Evolutionary conservation across 2,329 filamentous ascomycete genomes (phyloP).

Genomic region (Rhexocercosporidium sp.): DNA sequence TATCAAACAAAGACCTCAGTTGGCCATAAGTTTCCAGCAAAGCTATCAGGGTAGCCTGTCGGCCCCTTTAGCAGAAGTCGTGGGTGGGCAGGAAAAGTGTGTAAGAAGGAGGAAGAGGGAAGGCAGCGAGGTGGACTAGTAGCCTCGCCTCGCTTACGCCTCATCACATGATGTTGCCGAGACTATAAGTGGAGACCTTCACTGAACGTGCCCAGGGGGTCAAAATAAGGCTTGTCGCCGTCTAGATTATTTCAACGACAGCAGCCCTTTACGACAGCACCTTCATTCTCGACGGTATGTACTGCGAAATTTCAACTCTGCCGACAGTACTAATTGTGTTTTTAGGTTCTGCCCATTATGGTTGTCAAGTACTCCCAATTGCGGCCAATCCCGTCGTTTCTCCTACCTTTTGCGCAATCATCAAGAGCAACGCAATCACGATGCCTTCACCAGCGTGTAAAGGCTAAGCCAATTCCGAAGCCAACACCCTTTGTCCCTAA

Average conservation of each 20-base stretch:
- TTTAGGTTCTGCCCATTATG: constrained; percentile 32
- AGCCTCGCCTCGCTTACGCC: constrained; percentile 4
- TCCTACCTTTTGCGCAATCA: constrained; percentile 40
- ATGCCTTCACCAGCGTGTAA: constrained; percentile 47
- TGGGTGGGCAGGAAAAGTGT: neutral
- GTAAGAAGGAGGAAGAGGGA: neutral
- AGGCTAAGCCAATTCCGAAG: constrained; percentile 57
- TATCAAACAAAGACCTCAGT: neutral
- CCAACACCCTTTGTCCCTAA: constrained; percentile 89
- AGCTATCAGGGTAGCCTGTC: neutral
- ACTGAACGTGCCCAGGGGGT: neutral
- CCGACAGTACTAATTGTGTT: constrained; percentile 1
- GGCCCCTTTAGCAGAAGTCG: neutral
- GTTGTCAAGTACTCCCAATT: constrained; percentile 37
- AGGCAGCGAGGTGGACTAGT: neutral
- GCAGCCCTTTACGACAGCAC: neutral
- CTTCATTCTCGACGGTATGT: neutral
- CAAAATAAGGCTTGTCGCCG: constrained; percentile 2
- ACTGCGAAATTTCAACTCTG: neutral
- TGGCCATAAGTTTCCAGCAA: neutral
- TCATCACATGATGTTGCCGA: neutral
- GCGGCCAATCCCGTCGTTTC: constrained; percentile 40
- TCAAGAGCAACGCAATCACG: constrained; percentile 41
- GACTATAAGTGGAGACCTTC: neutral
- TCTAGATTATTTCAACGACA: constrained; percentile 23